Conservation (phyloP, 2,329 filamentous ascomycete species). For the Cephalotrichum gorgonifer region DNA sequence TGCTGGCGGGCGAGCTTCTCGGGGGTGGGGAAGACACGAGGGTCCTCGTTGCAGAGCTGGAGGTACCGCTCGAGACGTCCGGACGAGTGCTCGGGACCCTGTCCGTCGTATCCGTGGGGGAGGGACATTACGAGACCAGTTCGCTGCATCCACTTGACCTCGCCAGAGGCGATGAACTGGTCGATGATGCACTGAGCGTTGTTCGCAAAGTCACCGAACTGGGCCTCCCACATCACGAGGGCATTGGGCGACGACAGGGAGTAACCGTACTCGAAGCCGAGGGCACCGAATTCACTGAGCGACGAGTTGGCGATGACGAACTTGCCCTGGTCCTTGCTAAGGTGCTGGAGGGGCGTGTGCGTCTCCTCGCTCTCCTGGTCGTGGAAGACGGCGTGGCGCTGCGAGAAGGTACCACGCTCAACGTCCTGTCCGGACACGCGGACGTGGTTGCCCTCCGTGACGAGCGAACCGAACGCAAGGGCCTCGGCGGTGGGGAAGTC, state of each 20-base stretch:
- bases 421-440: constrained; percentile 98
- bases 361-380: constrained; percentile 92
- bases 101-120: constrained; percentile 95
- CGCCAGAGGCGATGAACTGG: constrained; percentile 95
- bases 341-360: constrained; percentile 82
- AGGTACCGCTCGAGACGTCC: constrained; percentile 95
- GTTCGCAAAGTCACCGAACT: constrained; percentile 99
- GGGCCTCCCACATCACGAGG: constrained; percentile 98
- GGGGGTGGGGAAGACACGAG: constrained; percentile 75
- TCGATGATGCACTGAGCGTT: constrained; percentile 98
- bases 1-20: constrained; percentile 95
- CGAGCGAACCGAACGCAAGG: constrained; percentile 84
- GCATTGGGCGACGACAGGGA: constrained; percentile 94
- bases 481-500: constrained; percentile 98
- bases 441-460: constrained; percentile 90
- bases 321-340: constrained; percentile 84
- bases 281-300: constrained; percentile 56
- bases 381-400: constrained; percentile 93
- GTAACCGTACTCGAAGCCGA: constrained; percentile 98
- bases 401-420: constrained; percentile 97
- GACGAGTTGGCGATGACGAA: constrained; percentile 98
- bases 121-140: constrained; percentile 93
- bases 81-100: constrained; percentile 96
- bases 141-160: constrained; percentile 97
- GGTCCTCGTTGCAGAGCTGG: constrained; percentile 95